Conservation (phyloP, 768 basidiomycete species). For the Mycena indigotica region DNA sequence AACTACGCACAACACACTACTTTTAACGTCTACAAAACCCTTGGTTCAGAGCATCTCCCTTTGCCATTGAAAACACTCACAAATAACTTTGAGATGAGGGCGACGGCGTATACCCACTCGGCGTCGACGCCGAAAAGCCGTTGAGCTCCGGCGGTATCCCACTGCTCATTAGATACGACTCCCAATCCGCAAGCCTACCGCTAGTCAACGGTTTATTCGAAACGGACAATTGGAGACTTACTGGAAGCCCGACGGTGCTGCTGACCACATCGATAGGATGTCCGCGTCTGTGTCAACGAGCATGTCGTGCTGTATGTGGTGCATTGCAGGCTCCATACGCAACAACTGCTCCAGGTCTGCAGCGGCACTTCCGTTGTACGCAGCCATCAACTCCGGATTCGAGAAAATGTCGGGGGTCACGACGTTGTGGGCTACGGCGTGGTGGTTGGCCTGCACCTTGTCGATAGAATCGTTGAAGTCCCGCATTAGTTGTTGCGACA, state of each 20-base stretch:
- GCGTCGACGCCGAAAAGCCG: neutral
- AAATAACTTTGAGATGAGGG: too few species aligned
- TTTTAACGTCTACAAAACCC: too few species aligned
- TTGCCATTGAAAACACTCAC: too few species aligned
- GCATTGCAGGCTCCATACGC: conserved; percentile 24
- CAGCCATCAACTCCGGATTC: neutral
- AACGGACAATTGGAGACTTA: conserved; percentile 34
- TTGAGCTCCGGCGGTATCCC: neutral
- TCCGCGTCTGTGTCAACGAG: conserved; percentile 47
- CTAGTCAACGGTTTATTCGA: neutral
- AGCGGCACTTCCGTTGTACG: neutral
- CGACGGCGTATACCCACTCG: neutral
- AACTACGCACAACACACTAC: too few species aligned
- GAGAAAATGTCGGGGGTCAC: conserved; percentile 3
- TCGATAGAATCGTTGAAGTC: conserved; percentile 8
- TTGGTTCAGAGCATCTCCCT: too few species aligned
- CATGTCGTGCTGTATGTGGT: conserved; percentile 24
- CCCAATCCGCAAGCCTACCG: conserved; percentile 48
- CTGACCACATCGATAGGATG: conserved; percentile 66
- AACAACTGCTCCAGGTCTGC: conserved; percentile 24
- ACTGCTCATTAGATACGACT: conserved; percentile 39
- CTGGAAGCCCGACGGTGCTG: conserved; percentile 63
- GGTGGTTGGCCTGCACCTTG: conserved; percentile 1
- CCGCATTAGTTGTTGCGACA: conserved; percentile 2
- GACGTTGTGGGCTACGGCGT: neutral